Percentiles rank a stretch among this genome's conserved stretches.
These are phyloP conservation scores for Emergomyces orientalis DNA, from an alignment of 2,329 filamentous ascomycete species.

Conservation along the genomic window DNA sequence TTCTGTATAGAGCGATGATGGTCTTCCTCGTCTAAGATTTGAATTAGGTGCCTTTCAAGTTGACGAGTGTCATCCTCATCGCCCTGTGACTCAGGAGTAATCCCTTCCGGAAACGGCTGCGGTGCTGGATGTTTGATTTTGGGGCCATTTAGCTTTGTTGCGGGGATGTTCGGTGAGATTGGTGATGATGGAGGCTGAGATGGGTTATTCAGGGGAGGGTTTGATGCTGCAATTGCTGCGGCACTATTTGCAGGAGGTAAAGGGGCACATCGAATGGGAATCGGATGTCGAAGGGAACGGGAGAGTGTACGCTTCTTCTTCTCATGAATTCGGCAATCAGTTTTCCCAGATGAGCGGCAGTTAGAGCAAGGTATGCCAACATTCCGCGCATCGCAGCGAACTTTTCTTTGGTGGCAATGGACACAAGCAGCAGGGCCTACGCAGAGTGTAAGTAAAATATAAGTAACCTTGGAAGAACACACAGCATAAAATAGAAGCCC, in stretches of 20 bases:
- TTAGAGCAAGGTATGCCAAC: slow-evolving; percentile 43
- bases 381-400: slow-evolving; percentile 42
- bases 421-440: slow-evolving; percentile 39
- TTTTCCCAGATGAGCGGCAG: slow-evolving; percentile 35
- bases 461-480: neutral
- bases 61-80: slow-evolving; percentile 35
- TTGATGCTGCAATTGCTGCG: slow-evolving; percentile 1
- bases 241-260: slow-evolving; percentile 9
- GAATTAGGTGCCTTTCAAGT: slow-evolving; percentile 41
- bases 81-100: slow-evolving; percentile 23
- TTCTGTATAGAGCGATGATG: slow-evolving; percentile 39
- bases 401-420: slow-evolving; percentile 43
- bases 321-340: slow-evolving; percentile 42
- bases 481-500: neutral
- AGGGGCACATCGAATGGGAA: slow-evolving; percentile 40
- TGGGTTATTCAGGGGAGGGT: slow-evolving; percentile 5
- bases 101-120: slow-evolving; percentile 20
- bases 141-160: neutral
- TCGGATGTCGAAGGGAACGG: slow-evolving; percentile 34
- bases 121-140: slow-evolving; percentile 16
- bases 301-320: slow-evolving; percentile 41
- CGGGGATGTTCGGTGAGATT: neutral
- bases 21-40: slow-evolving; percentile 42
- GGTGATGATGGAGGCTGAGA: slow-evolving; percentile 8
- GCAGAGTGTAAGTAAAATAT: neutral